Conservation (phyloP, 257 asterid species). For the Solanum neorickii region DNA sequence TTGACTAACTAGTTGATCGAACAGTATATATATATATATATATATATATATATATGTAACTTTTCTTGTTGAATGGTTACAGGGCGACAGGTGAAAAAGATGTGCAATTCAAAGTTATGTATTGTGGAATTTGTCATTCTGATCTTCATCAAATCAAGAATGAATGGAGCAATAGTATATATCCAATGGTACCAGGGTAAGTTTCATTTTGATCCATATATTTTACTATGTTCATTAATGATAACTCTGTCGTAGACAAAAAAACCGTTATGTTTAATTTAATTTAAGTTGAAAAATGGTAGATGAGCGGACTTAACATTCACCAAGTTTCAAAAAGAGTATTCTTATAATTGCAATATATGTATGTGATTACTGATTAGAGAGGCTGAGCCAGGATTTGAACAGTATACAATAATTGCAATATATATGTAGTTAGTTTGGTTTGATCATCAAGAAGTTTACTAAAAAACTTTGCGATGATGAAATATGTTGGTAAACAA, state of each 20-base stretch:
- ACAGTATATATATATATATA: neutral
- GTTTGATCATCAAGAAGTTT: neutral
- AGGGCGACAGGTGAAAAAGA: slow-evolving; percentile 13
- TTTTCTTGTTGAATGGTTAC: neutral
- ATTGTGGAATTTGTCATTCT: slow-evolving; percentile 14
- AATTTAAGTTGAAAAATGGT: neutral
- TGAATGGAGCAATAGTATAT: slow-evolving; percentile 5
- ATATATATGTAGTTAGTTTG: neutral
- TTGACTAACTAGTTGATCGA: neutral
- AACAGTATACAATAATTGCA: neutral
- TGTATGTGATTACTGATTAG: neutral
- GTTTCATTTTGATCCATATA: neutral
- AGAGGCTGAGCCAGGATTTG: neutral
- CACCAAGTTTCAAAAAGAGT: neutral
- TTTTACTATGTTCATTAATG: neutral
- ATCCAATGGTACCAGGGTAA: slow-evolving; percentile 19
- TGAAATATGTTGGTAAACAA: neutral
- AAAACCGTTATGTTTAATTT: neutral
- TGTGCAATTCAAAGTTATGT: slow-evolving; percentile 13
- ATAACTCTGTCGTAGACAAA: fast-evolving
- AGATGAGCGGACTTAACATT: neutral
- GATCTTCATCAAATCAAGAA: slow-evolving; percentile 1
- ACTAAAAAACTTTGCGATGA: neutral
- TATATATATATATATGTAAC: neutral
- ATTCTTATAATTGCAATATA: neutral